Evolutionary conservation across 345 rosid species (phyloP).

Genomic region (Pistacia vera): DNA sequence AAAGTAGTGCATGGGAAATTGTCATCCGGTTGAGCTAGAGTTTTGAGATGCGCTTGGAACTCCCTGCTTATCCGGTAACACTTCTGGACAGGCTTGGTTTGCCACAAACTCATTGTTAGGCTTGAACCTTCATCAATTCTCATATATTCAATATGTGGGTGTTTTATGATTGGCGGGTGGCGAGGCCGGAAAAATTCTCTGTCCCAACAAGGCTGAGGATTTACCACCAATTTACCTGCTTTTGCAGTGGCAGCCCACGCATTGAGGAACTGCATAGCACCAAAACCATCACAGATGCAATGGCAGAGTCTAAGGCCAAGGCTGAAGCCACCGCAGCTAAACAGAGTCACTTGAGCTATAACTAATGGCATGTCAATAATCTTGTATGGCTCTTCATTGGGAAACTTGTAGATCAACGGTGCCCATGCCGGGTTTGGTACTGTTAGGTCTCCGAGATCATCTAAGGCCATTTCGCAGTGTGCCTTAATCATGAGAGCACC

Average conservation of each 20-base stretch:
- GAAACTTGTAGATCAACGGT: conserved; percentile 64
- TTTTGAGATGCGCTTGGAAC: conserved; percentile 65
- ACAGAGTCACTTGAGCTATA: conserved; percentile 78
- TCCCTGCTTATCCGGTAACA: conserved; percentile 70
- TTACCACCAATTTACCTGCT: conserved; percentile 48
- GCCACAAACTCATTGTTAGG: conserved; percentile 66
- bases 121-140: conserved; percentile 72
- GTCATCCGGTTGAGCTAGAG: conserved; percentile 52
- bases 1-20: conserved; percentile 56
- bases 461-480: conserved; percentile 46
- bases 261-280: conserved; percentile 87
- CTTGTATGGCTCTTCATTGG: conserved; percentile 76
- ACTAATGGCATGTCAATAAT: conserved; percentile 79
- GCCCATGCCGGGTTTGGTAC: conserved; percentile 93
- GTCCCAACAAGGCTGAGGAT: conserved; percentile 82
- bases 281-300: conserved; percentile 88
- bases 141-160: conserved; percentile 70
- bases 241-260: conserved; percentile 80
- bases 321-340: conserved; percentile 84
- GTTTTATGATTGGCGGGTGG: conserved; percentile 61
- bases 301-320: conserved; percentile 87
- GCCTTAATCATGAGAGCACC: conserved; percentile 85
- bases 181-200: conserved; percentile 66
- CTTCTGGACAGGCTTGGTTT: conserved; percentile 66
- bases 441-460: conserved; percentile 72